Evolutionary conservation across 176 grass and related monocot genomes (phyloP), one percentile per base, ranked within the genome.

Genomic region (Calamus simplicifolius): DNA sequence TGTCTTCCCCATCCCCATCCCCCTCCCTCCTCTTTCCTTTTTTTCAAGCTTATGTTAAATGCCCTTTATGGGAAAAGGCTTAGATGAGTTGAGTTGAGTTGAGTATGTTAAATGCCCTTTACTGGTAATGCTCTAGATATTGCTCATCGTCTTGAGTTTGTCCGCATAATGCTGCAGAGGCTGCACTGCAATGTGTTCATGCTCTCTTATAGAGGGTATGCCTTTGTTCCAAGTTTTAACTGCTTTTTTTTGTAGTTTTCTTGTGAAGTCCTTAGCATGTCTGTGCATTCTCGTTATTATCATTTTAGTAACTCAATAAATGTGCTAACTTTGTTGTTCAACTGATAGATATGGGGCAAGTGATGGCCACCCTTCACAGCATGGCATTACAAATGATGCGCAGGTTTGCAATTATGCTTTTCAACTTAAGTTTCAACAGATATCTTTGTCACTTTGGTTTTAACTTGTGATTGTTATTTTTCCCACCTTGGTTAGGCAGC

Each of bases 161-260:
- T 98, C 52, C 84, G 74, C 49, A 52, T 89, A 71, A 89, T 98
- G 85, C 83, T 98, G 88, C 84, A 98, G 67, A 70, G 58, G 53
- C 76, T 98, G 27, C 84, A 89, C 51, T 98, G 94, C 94, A 98
- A 98, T 83, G 88, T 89, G n/a, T 92, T 98, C 67, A 98, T 98
- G 94, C 94, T 98, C 85, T 98, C 94, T 65, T 98, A 98, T 56
- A 84, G 94, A 80, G 94, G 94, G 94, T 98, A 85, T 81, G 67
- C 1, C 69, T 75, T 51, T 38, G 49, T 56, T 38, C 31, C 3
- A 72, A 48, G 60, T 26, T 70, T 26, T 71, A 26, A 21, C 35
- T 43, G 35, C 10, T 43, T 43, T 13, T 13, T 43, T 43, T 12
- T 43, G 35, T 43, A 12, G 35, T 43, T 35, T 7, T 35, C 35